Base-by-base conservation (phyloP, 192 early-diverging fungal species). In the Backusella parvicylindrica region DNA sequence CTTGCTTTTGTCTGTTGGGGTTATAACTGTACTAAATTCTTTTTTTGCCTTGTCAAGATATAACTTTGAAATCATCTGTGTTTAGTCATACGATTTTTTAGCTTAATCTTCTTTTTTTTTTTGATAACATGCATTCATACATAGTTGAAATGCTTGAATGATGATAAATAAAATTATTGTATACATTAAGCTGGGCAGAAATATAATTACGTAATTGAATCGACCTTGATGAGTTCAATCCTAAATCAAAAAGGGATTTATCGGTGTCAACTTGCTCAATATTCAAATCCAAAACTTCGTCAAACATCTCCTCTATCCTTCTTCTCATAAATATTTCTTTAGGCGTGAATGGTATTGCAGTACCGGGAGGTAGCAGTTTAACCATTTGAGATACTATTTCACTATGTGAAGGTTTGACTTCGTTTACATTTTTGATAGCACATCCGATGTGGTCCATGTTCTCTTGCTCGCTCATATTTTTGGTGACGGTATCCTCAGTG, bases 271-370 rank as follows among this genome's bases (percentile, higher is more conserved):
- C 47, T 26, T 66, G 41, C 7, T 73, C 35, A 5, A 6, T 6
- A 28, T 47, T 13, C 50, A 28, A 49, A 60, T 3, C 28, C 30
- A 41, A 36, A 35, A 31, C 31, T 26, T 78, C 36, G 6, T 76
- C 79, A 73, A 89, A 87, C 15, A 66, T 40, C 37, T 88, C 75
- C 32, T 85, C 77, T 32, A 89, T 86, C 30, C 84, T 66, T n/a
- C 75, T 82, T 32, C 75, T 50, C 7, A 56, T 72, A 13, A 77
- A n/a, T 7, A 72, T 77, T 41, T 75, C 79, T 69, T 81, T 81
- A 60, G 73, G 68, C 0, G 75, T 77, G 1, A 28, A 13, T 3
- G 79, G 79, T 18, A 81, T 13, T 3, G 23, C 23, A 18, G 53
- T 37, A 32, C 68, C 37, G 3, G 72, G 23, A 0, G 80, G 76